These are phyloP conservation scores for Eucalyptus grandis DNA, from an alignment of 345 rosid genomes.

Conservation along the genomic window DNA sequence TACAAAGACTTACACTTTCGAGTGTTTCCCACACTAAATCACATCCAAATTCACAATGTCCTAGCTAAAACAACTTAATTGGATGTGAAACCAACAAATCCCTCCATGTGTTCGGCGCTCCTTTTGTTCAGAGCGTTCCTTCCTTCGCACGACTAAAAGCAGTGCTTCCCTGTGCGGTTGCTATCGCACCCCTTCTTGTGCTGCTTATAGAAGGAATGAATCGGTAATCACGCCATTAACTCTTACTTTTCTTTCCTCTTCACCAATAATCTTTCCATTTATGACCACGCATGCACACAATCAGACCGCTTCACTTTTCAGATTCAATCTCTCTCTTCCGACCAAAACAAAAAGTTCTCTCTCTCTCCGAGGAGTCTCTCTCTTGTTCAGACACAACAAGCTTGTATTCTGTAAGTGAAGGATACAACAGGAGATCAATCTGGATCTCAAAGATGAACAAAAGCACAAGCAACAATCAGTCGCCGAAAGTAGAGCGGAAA, in stretches of 20 bases:
- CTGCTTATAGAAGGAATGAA: background rate
- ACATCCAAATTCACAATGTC: background rate
- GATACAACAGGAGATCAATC: background rate
- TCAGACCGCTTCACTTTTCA: background rate
- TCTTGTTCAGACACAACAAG: background rate
- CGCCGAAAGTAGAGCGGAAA: constrained; percentile 22
- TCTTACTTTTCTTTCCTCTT: background rate
- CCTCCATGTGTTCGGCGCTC: background rate
- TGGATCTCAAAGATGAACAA: background rate
- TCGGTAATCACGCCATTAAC: background rate
- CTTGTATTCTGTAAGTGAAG: background rate
- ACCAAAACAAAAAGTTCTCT: no score
- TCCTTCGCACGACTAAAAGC: background rate
- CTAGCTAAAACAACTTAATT: no score
- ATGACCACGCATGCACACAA: background rate
- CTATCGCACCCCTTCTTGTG: background rate
- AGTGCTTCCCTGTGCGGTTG: background rate
- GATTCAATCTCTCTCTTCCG: no score
- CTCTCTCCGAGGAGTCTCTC: background rate
- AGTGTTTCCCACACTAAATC: background rate
- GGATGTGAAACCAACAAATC: background rate
- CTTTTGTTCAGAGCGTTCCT: background rate
- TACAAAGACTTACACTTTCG: background rate
- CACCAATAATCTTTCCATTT: background rate
- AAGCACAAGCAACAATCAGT: background rate